Evolutionary conservation across 441 rosid genomes (phyloP).

Genomic region (Dalechampia spathulata): DNA sequence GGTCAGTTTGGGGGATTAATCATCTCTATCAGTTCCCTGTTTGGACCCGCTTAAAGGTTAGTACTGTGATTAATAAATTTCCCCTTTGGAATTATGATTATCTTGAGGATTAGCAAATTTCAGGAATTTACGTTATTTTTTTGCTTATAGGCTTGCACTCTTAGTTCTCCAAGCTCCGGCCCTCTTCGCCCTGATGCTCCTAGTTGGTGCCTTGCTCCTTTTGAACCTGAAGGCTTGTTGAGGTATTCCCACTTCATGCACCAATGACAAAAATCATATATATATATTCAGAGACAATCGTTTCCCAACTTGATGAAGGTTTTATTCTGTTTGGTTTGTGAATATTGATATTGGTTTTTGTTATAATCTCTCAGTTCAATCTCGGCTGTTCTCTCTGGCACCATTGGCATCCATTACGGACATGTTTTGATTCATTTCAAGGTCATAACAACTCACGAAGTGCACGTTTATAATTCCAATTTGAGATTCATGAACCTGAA

Average conservation of each 20-base stretch:
- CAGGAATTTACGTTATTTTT: not conserved
- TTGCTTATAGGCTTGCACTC: conserved; percentile 48
- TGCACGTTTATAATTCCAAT: not conserved
- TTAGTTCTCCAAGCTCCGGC: conserved; percentile 41
- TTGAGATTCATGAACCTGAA: conserved; percentile 1
- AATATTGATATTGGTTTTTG: not conserved
- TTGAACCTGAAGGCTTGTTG: conserved; percentile 67
- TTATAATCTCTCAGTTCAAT: conserved; percentile 34
- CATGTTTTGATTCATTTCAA: conserved; percentile 65
- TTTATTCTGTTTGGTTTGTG: too few relatives aligned
- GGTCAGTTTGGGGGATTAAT: conserved; percentile 58
- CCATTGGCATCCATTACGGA: conserved; percentile 66
- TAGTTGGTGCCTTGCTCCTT: conserved; percentile 51
- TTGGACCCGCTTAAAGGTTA: conserved; percentile 54
- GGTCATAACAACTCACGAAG: conserved; percentile 27
- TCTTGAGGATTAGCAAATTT: not conserved
- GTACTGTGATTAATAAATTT: not conserved
- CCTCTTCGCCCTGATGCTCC: conserved; percentile 45
- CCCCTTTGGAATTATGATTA: too few relatives aligned
- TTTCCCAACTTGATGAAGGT: too few relatives aligned
- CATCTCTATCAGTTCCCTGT: conserved; percentile 50
- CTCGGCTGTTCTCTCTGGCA: conserved; percentile 59
- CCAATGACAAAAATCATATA: not conserved
- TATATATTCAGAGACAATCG: too few relatives aligned
- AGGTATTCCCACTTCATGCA: conserved; percentile 27